These are phyloP conservation scores for Nicotiana sylvestris DNA, from an alignment of 257 asterid species.

Conservation along the genomic window DNA sequence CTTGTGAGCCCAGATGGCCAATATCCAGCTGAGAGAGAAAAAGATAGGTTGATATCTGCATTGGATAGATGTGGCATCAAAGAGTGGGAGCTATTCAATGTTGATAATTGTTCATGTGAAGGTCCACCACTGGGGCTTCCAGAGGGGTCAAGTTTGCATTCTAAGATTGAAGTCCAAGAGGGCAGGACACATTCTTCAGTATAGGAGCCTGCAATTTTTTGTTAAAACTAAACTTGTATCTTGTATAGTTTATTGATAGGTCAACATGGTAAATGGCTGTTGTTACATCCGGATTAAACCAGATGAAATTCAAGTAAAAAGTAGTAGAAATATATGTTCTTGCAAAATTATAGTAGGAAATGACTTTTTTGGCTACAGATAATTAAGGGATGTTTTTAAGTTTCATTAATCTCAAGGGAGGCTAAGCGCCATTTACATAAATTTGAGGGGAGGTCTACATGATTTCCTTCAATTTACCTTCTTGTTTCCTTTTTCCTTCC, in stretches of 20 bases:
- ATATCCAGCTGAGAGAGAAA: slow-evolving; percentile 45
- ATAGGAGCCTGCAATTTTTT: neutral
- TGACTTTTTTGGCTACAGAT: neutral
- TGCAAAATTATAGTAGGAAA: neutral
- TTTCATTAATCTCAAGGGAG: neutral
- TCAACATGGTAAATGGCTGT: neutral
- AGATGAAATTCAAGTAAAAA: neutral
- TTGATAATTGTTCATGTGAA: slow-evolving; percentile 69
- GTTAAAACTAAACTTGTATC: neutral
- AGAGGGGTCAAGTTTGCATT: slow-evolving; percentile 63
- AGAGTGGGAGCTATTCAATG: slow-evolving; percentile 81
- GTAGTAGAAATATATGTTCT: neutral
- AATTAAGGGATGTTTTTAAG: neutral
- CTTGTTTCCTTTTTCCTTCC: neutral
- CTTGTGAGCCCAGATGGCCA: slow-evolving; percentile 72
- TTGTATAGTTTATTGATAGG: neutral
- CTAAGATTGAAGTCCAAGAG: slow-evolving; percentile 28
- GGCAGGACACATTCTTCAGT: slow-evolving; percentile 23
- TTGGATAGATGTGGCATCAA: slow-evolving; percentile 64
- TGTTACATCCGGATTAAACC: neutral
- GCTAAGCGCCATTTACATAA: neutral
- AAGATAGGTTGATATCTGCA: slow-evolving; percentile 42
- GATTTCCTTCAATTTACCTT: neutral
- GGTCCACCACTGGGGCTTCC: slow-evolving; percentile 76
- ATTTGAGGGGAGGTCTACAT: neutral